phyloP scores from a whole-genome alignment of 768 basidiomycete species.

The Tylopilus sp. region DNA sequence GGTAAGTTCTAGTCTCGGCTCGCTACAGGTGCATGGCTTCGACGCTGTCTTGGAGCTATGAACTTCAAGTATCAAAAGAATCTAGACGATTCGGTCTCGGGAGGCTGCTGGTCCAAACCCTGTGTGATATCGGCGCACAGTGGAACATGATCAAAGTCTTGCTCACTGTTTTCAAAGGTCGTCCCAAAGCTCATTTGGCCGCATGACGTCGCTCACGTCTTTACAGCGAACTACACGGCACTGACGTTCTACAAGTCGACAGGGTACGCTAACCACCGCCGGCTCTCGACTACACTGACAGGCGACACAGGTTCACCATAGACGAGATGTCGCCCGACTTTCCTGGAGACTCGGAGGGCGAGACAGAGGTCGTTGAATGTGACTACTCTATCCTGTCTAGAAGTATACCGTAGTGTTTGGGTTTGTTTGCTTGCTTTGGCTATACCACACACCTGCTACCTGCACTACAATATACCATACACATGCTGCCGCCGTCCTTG shows the following conservation, averaged over 20 bases:
- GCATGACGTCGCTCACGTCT: slow-evolving; percentile 6
- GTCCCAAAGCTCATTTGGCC: slow-evolving; percentile 1
- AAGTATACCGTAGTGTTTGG: slow-evolving; percentile 20
- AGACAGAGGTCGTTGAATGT: slow-evolving; percentile 28
- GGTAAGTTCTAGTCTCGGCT: slow-evolving; percentile 40
- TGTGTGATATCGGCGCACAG: slow-evolving; percentile 47
- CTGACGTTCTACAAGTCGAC: slow-evolving; percentile 48
- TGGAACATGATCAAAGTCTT: slow-evolving; percentile 67
- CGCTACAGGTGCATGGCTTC: neutral
- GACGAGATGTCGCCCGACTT: slow-evolving; percentile 55
- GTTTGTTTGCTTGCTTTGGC: slow-evolving; percentile 16
- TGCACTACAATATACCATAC: neutral
- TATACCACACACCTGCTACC: neutral
- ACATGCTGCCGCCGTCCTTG: slow-evolving; percentile 50
- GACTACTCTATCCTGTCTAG: slow-evolving; percentile 42
- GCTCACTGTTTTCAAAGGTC: slow-evolving; percentile 78
- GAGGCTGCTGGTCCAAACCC: slow-evolving; percentile 43
- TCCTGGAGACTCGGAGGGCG: slow-evolving; percentile 24
- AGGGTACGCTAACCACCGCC: slow-evolving; percentile 42
- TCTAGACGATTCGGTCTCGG: slow-evolving; percentile 58
- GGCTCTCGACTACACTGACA: slow-evolving; percentile 3
- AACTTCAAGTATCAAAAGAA: slow-evolving; percentile 56
- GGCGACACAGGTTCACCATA: slow-evolving; percentile 44
- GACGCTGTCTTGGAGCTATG: slow-evolving; percentile 52
- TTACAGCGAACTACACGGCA: slow-evolving; percentile 44